Percentiles rank a stretch among this genome's conserved stretches.
phyloP scores from a whole-genome alignment of 1,284 basidiomycete species.

The Rhodotorula sp. region DNA sequence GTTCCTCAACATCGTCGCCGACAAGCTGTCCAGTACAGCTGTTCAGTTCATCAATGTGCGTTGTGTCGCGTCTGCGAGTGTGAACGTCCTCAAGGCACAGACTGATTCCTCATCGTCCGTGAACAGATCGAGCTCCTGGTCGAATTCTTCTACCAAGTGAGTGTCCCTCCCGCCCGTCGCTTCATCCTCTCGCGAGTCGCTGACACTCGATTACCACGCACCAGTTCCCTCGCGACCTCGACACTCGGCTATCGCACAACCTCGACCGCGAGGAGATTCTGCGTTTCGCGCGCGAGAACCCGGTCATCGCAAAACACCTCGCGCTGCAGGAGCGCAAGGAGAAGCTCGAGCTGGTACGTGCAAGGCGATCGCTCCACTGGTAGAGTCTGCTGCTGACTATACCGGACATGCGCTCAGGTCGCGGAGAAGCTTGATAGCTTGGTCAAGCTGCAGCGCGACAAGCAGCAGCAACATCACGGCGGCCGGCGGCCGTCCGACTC shows the following conservation, averaged over 20 bases:
- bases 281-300: constrained; percentile 93
- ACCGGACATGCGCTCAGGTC: constrained; percentile 30
- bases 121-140: constrained; percentile 85
- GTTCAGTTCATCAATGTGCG: constrained; percentile 87
- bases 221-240: constrained; percentile 95
- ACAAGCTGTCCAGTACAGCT: constrained; percentile 93
- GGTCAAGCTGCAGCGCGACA: constrained; percentile 50
- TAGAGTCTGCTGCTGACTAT: not conserved
- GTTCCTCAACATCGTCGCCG: constrained; percentile 93
- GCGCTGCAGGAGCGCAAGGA: constrained; percentile 96
- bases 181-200: not conserved
- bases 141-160: constrained; percentile 95
- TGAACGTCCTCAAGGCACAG: not conserved
- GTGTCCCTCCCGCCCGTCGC: constrained; percentile 35
- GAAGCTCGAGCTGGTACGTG: constrained; percentile 84
- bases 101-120: not conserved
- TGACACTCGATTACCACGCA: not conserved
- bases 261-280: constrained; percentile 81
- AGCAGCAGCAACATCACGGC: constrained; percentile 29
- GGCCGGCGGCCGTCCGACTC: not conserved
- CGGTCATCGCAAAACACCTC: constrained; percentile 77
- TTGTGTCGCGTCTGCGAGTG: too few relatives aligned
- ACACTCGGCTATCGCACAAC: constrained; percentile 89
- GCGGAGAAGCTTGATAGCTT: constrained; percentile 49
- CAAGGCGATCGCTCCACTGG: not conserved